These are phyloP conservation scores for Tubosaeta sp. DNA, from an alignment of 768 basidiomycete species.

Conservation along the genomic window DNA sequence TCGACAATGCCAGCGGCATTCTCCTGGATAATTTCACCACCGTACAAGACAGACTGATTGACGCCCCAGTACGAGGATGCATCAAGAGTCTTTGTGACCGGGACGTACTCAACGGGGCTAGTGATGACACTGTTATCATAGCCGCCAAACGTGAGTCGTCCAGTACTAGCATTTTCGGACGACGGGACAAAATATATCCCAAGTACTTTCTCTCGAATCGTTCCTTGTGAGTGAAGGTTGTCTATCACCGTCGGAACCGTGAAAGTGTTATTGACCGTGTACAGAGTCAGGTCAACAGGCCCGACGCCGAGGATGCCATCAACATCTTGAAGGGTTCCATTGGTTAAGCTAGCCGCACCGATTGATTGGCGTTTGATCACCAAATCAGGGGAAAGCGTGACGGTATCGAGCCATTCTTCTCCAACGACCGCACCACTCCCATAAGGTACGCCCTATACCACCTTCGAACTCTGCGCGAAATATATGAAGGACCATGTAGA, in stretches of 20 bases:
- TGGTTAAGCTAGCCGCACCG: conserved; percentile 21
- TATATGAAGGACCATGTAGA: not conserved
- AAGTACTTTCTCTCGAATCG: conserved; percentile 22
- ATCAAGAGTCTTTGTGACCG: conserved; percentile 21
- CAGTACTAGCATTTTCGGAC: conserved; percentile 10
- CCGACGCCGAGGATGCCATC: conserved; percentile 21
- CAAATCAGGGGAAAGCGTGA: not conserved
- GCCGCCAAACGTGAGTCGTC: conserved; percentile 25
- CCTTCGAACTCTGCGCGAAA: not conserved
- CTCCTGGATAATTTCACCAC: conserved; percentile 12
- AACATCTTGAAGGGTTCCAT: not conserved
- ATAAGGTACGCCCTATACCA: not conserved
- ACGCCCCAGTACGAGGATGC: conserved; percentile 28
- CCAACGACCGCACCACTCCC: not conserved
- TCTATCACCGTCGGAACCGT: conserved; percentile 33
- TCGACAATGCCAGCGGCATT: conserved; percentile 27
- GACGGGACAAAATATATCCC: conserved; percentile 30
- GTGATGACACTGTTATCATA: conserved; percentile 12
- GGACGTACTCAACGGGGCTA: conserved; percentile 14
- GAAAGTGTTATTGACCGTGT: conserved; percentile 11
- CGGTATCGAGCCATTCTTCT: conserved; percentile 1
- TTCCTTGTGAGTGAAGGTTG: conserved; percentile 28
- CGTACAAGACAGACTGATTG: conserved; percentile 24
- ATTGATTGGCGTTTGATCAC: not conserved
- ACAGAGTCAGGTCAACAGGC: conserved; percentile 30